Percentiles rank a stretch among this genome's conserved stretches.
Conservation (phyloP, 768 basidiomycete genomes). For the Cystoderma amianthinum region DNA sequence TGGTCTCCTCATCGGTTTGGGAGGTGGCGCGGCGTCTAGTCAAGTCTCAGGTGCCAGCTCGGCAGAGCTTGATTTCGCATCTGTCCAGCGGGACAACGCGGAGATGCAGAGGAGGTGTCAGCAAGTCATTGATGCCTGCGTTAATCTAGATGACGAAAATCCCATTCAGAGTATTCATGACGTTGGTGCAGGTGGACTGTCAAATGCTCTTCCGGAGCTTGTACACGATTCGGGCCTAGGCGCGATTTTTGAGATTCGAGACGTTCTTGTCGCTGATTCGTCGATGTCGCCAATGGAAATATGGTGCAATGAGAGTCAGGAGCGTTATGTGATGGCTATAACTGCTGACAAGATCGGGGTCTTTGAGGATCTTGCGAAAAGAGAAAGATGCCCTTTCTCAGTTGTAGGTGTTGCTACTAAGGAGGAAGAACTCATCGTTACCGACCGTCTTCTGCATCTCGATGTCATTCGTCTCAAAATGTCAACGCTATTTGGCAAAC, state of each 20-base stretch:
- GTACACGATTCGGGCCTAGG: constrained; percentile 95
- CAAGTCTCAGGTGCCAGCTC: constrained; percentile 87
- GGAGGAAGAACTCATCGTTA: constrained; percentile 81
- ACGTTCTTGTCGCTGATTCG: constrained; percentile 85
- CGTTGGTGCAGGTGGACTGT: constrained; percentile 94
- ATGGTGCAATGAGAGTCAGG: constrained; percentile 99
- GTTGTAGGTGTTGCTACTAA: constrained; percentile 84
- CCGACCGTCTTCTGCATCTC: constrained; percentile 71
- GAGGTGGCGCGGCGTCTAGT: constrained; percentile 94
- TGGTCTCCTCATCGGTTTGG: constrained; percentile 92
- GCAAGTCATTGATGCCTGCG: constrained; percentile 93
- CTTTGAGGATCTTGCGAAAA: constrained; percentile 73
- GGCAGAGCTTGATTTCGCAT: constrained; percentile 93
- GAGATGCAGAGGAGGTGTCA: constrained; percentile 98
- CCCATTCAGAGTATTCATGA: constrained; percentile 97
- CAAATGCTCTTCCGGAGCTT: constrained; percentile 93
- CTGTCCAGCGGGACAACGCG: constrained; percentile 95
- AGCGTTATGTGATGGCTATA: constrained; percentile 93
- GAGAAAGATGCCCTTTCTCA: constrained; percentile 92
- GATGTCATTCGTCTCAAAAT: constrained; percentile 88
- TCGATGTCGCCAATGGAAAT: constrained; percentile 99
- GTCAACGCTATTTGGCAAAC: constrained; percentile 94
- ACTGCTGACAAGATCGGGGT: constrained; percentile 48
- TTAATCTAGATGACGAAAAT: constrained; percentile 45
- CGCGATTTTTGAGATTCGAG: constrained; percentile 87